Percentiles rank a stretch among this genome's conserved stretches.
Conservation (phyloP, 1,284 basidiomycete genomes). For the Fomitopsis betulina region DNA sequence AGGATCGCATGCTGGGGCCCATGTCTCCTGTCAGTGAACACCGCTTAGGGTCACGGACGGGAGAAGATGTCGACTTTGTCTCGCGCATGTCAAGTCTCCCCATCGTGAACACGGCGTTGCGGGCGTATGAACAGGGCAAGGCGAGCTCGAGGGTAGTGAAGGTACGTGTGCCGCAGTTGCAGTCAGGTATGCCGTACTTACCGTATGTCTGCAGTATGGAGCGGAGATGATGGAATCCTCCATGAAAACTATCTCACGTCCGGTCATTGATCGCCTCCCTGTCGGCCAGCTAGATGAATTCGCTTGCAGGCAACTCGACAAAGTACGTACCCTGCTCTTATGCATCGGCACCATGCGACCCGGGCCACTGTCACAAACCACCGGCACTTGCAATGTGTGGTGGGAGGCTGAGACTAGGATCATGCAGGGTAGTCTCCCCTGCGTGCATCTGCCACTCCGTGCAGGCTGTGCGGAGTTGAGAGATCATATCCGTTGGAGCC, state of each 20-base stretch:
- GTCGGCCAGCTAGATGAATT: constrained; percentile 83
- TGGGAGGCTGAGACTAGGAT: neutral
- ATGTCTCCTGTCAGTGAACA: neutral
- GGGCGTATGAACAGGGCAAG: constrained; percentile 75
- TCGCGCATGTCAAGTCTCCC: constrained; percentile 47
- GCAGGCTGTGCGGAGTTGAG: too few relatives aligned
- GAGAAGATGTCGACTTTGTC: constrained; percentile 38
- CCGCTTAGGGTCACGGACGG: constrained; percentile 2
- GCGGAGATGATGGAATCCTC: constrained; percentile 86
- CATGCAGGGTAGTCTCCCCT: neutral
- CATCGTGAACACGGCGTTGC: constrained; percentile 63
- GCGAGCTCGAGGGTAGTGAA: constrained; percentile 78
- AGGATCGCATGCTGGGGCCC: constrained; percentile 11
- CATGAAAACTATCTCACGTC: constrained; percentile 77
- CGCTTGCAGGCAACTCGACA: constrained; percentile 81
- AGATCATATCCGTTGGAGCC: too few relatives aligned
- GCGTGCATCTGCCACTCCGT: neutral
- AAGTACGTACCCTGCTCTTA: constrained; percentile 40
- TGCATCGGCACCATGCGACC: neutral
- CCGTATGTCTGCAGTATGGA: constrained; percentile 57
- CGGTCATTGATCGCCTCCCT: constrained; percentile 79
- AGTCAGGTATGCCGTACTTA: neutral
- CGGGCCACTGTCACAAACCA: neutral
- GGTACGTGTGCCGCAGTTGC: constrained; percentile 30
- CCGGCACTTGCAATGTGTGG: neutral